Evolutionary conservation across 169 alveolate species (phyloP), one percentile per base, ranked within the genome.

Genomic region (Amoebophrya sp.): DNA sequence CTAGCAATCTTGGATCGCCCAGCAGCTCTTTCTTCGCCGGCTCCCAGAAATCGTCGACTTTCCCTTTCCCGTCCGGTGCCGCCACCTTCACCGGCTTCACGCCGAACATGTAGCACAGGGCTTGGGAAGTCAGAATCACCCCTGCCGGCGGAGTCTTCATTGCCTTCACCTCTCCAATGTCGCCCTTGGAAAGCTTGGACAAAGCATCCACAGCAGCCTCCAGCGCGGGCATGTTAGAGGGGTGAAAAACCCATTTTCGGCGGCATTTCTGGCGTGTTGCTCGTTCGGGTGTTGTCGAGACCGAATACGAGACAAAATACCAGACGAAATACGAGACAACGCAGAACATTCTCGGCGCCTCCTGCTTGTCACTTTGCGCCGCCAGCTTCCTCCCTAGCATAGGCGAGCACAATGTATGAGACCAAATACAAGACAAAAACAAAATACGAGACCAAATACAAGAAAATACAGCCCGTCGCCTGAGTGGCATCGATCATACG

Each of bases 151-250:
- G 98, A 0, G 96, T 94, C 92, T 94, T 96, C 95, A 96, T 95
- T 42, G 97, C 94, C 92, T 97, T 97, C 92, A 98, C 94, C 95
- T 98, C 99, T 38, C 96, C 95, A 88, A 98, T 97, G 94, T 98
- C 99, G 50, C 96, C 96, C 50, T 96, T 96, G 69, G 97, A 95
- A 39, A 98, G 96, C 92, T 97, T 95, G 92, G 96, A 97, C 90
- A 97, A 96, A 34, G 99, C 98, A 88, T 95, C 97, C 92, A 95
- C 93, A 15, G 99, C 99, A 40, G 95, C 96, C 45, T 92, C 90
- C 48, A 97, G 92, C 69, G 96, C 97, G 31, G 99, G 98, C 95
- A 96, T n/a, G n/a, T n/a, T n/a, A n/a, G n/a, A n/a, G n/a, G n/a
- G n/a, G n/a, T n/a, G n/a, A n/a, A n/a, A n/a, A n/a, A n/a, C 18